Percentiles rank a stretch among this genome's conserved stretches.
Evolutionary conservation across 225 moss, liverwort and hornwort species (phyloP).

Genomic region (Pseudisothecium myosuroides): DNA sequence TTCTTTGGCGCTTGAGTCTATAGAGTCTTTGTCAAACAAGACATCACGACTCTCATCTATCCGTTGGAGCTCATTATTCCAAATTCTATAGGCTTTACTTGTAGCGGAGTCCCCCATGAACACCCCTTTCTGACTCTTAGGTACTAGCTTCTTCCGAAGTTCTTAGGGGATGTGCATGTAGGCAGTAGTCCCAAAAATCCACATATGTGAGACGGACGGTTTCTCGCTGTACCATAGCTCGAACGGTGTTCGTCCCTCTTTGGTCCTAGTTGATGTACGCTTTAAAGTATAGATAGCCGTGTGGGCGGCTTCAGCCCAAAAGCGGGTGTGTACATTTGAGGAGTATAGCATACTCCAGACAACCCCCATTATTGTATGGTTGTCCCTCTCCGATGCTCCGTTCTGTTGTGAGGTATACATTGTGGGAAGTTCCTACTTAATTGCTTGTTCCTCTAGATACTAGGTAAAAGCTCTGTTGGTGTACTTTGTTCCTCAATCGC

Average conservation of each 20-base stretch:
- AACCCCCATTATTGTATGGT: not conserved
- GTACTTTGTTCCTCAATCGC: not conserved
- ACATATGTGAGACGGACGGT: too few relatives aligned
- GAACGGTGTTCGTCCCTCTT: not conserved
- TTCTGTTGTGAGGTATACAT: not conserved
- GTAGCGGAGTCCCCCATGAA: too few relatives aligned
- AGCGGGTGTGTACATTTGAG: not conserved
- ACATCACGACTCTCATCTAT: too few relatives aligned
- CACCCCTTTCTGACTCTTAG: not conserved
- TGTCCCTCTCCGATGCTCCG: not conserved
- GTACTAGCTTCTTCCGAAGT: not conserved
- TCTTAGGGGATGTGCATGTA: not conserved
- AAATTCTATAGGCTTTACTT: too few relatives aligned
- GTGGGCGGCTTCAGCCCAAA: not conserved
- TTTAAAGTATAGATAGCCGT: not conserved
- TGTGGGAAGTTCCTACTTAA: not conserved
- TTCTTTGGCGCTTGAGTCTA: accelerated
- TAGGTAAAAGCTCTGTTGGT: not conserved
- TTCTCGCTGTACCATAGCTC: not conserved
- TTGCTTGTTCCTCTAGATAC: not conserved
- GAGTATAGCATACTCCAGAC: not conserved
- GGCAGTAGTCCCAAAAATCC: not conserved
- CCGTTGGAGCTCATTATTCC: too few relatives aligned
- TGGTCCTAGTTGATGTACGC: too few relatives aligned
- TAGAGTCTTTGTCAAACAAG: too few relatives aligned